A percentile compares a stretch with the other conserved stretches of the same genome.
Conservation (phyloP, 176 grass and related monocot species). For the Thalia dealbata region DNA sequence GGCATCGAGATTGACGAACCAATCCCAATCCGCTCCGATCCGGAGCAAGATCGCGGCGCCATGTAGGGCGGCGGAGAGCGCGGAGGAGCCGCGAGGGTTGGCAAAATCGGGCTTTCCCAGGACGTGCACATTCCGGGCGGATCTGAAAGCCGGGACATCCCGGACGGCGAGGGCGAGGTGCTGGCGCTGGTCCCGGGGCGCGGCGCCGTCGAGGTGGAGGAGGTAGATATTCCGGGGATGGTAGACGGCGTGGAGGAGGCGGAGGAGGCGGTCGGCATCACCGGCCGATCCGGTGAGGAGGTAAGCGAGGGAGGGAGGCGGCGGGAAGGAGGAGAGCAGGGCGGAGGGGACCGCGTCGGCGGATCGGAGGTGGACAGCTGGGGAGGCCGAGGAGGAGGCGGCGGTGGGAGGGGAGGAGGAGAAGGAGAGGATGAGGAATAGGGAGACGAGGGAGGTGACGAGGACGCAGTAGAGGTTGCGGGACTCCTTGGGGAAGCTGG, state of each 20-base stretch:
- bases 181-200: slow-evolving; percentile 38
- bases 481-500: slow-evolving; percentile 60
- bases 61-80: slow-evolving; percentile 58
- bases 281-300: slow-evolving; percentile 65
- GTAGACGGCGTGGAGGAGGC: slow-evolving; percentile 63
- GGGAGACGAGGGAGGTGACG: slow-evolving; percentile 48
- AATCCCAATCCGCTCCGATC: slow-evolving; percentile 53
- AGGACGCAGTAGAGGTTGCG: slow-evolving; percentile 64
- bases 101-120: slow-evolving; percentile 62
- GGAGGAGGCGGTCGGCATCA: slow-evolving; percentile 63
- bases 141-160: slow-evolving; percentile 15
- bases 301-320: slow-evolving; percentile 57
- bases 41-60: slow-evolving; percentile 68
- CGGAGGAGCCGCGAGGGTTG: slow-evolving; percentile 58
- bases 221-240: slow-evolving; percentile 80
- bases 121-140: slow-evolving; percentile 56
- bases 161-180: slow-evolving; percentile 32
- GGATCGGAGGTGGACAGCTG: background rate
- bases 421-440: slow-evolving; percentile 42
- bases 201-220: slow-evolving; percentile 75
- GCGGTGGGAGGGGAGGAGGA: slow-evolving; percentile 22
- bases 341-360: slow-evolving; percentile 11
- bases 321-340: slow-evolving; percentile 27
- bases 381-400: slow-evolving; percentile 10
- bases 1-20: slow-evolving; percentile 80